Base-by-base conservation (phyloP, 1,284 basidiomycete species). In the Psilocybe mexicana region DNA sequence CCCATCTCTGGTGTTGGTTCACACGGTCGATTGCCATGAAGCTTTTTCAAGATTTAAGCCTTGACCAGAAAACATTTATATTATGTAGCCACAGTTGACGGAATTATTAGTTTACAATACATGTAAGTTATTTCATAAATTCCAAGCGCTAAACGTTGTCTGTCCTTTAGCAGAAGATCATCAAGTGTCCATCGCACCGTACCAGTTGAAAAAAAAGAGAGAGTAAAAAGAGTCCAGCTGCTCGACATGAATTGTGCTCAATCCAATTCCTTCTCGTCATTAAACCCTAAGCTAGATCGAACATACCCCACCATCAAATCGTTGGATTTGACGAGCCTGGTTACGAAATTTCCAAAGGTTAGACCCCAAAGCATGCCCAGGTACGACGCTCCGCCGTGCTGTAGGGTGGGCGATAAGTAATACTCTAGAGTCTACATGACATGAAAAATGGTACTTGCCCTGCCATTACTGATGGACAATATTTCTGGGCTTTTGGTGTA, bases 391-490 rank as follows among this genome's bases (percentile, higher is more conserved):
- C 83, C 82, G 3, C 75, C 72, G 3, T 67, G 70, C 83, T 84
- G 63, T 43, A 30, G 42, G 3, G 23, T 7, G 35, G 56, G 63
- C 42, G 30, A 52, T 54, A 10, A 54, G 40, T 14, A 30, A 59
- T 6, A 33, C 30, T 52, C n/a, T n/a, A n/a, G n/a, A n/a, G n/a
- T n/a, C n/a, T 10, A 10, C 10, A n/a, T 18, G 23, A 30, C 36
- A 14, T n/a, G 3, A 33, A 40, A 35, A 30, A 8, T 42, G 14
- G 6, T 8, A 43, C 61, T 24, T 50, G 61, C 64, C 51, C 45
- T 55, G 47, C 85, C 86, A 52, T 80, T 79, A 23, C 83, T 82
- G 52, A 86, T 66, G n/a, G 80, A 43, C 53, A 88, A 80, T 46
- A 79, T 53, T 66, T 87, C 84, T 0, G 71, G 60, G 36, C 68